Evolutionary conservation across 306 rosid genomes (phyloP).

Genomic region (Gastrolobium villosum): DNA sequence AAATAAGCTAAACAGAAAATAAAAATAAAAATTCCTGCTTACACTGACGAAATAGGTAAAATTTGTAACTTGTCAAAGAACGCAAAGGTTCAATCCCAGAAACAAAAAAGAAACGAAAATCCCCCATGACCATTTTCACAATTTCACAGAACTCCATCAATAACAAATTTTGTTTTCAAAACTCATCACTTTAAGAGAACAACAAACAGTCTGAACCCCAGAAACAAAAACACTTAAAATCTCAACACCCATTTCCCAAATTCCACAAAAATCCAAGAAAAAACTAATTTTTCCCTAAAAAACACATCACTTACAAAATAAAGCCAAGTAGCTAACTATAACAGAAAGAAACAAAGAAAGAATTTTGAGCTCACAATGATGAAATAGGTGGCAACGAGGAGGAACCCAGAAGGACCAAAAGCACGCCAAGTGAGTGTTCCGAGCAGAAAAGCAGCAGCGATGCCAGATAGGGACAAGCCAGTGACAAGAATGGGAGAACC

Average conservation of each 20-base stretch:
- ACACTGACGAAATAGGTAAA: neutral
- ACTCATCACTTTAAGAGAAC: neutral
- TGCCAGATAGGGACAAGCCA: slow-evolving; percentile 85
- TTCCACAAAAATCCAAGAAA: neutral
- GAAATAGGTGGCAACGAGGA: slow-evolving; percentile 90
- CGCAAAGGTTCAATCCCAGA: neutral
- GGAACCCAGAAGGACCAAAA: slow-evolving; percentile 87
- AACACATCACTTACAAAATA: neutral
- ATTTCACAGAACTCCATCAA: neutral
- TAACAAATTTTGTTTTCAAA: slow-evolving; percentile 3
- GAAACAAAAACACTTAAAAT: neutral
- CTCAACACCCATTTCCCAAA: slow-evolving; percentile 16
- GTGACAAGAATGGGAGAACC: slow-evolving; percentile 84
- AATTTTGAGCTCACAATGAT: slow-evolving; percentile 55
- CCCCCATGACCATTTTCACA: neutral
- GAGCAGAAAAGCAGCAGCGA: slow-evolving; percentile 86
- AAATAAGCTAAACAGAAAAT: neutral
- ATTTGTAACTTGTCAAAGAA: neutral
- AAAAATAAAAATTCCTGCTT: neutral
- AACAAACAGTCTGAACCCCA: neutral
- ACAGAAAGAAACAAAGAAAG: neutral
- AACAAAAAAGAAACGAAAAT: neutral
- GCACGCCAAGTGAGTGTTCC: slow-evolving; percentile 99
- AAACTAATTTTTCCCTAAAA: slow-evolving; percentile 9
- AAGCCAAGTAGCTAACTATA: neutral